A percentile compares a stretch with the other conserved stretches of the same genome.
These are phyloP conservation scores for Mrakiaceae sp. DNA, from an alignment of 1,284 basidiomycete genomes.

Conservation along the genomic window DNA sequence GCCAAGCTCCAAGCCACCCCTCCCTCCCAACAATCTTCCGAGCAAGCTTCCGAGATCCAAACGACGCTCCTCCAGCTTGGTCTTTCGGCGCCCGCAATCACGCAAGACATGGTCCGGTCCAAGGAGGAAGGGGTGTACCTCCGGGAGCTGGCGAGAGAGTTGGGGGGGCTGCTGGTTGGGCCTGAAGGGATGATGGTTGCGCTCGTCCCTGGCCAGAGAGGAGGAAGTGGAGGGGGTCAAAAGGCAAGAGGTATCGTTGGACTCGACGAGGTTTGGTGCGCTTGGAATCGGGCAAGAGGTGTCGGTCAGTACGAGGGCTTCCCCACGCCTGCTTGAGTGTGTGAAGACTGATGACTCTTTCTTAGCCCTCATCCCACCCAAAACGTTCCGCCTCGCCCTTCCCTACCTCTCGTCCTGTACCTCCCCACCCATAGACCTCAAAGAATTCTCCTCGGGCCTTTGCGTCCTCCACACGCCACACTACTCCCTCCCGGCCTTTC, in stretches of 20 bases:
- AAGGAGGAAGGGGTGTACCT: slow-evolving; percentile 69
- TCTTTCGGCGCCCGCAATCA: slow-evolving; percentile 59
- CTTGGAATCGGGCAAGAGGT: slow-evolving; percentile 92
- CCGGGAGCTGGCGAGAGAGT: slow-evolving; percentile 70
- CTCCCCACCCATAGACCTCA: slow-evolving; percentile 52
- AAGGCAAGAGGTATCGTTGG: slow-evolving; percentile 57
- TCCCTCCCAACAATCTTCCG: slow-evolving; percentile 25
- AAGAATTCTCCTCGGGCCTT: slow-evolving; percentile 59
- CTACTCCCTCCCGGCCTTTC: slow-evolving; percentile 55
- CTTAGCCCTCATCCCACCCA: slow-evolving; percentile 73
- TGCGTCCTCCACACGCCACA: slow-evolving; percentile 72
- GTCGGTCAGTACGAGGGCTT: slow-evolving; percentile 53
- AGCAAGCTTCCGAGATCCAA: slow-evolving; percentile 49
- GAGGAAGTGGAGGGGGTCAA: slow-evolving; percentile 9
- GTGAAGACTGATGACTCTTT: slow-evolving; percentile 1
- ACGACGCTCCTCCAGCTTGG: slow-evolving; percentile 82
- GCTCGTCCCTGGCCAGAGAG: not conserved
- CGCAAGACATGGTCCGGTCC: slow-evolving; percentile 64
- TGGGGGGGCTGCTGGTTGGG: slow-evolving; percentile 53
- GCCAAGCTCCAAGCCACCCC: slow-evolving; percentile 53
- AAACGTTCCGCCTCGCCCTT: slow-evolving; percentile 63
- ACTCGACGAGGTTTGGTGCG: slow-evolving; percentile 90
- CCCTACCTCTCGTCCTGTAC: slow-evolving; percentile 59
- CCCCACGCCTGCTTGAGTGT: slow-evolving; percentile 1
- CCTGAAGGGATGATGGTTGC: slow-evolving; percentile 29